Conservation (phyloP, 805 yeast genomes). For the Cyberlindnera meyerae region DNA sequence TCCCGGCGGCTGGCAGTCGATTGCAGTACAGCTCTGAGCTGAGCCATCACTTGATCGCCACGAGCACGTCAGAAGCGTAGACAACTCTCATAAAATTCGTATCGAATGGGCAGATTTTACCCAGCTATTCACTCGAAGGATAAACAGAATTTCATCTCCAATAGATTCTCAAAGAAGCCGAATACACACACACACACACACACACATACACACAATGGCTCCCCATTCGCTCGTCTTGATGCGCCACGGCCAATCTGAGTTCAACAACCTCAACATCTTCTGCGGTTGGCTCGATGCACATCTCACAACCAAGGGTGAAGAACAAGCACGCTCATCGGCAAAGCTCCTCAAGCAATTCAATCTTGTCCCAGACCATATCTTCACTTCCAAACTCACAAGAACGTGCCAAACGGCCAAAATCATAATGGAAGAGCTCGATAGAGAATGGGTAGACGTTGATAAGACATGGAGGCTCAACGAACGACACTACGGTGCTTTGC, state of each 20-base stretch:
- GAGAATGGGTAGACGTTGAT: constrained; percentile 46
- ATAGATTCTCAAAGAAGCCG: background rate
- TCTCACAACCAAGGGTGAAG: constrained; percentile 59
- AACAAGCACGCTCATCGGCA: constrained; percentile 66
- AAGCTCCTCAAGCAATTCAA: constrained; percentile 46
- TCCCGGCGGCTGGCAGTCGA: too few species aligned
- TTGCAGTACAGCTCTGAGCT: too few species aligned
- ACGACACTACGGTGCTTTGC: constrained; percentile 80
- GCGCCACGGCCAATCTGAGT: constrained; percentile 80
- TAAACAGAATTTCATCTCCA: background rate
- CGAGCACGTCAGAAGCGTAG: too few species aligned
- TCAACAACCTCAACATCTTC: constrained; percentile 70
- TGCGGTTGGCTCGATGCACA: constrained; percentile 85
- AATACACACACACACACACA: background rate
- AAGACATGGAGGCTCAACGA: constrained; percentile 80
- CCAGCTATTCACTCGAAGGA: too few species aligned
- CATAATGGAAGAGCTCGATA: constrained; percentile 51
- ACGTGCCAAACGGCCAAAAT: constrained; percentile 72
- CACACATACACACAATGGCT: constrained; percentile 10
- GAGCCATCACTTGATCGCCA: background rate
- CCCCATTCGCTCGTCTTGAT: constrained; percentile 49
- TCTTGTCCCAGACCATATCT: constrained; percentile 52
- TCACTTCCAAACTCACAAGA: constrained; percentile 68
- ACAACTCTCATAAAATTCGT: too few species aligned
- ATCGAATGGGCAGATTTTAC: too few species aligned